Evolutionary conservation across 1,284 basidiomycete species (phyloP).

Genomic region (Ceratobasidium sp.): DNA sequence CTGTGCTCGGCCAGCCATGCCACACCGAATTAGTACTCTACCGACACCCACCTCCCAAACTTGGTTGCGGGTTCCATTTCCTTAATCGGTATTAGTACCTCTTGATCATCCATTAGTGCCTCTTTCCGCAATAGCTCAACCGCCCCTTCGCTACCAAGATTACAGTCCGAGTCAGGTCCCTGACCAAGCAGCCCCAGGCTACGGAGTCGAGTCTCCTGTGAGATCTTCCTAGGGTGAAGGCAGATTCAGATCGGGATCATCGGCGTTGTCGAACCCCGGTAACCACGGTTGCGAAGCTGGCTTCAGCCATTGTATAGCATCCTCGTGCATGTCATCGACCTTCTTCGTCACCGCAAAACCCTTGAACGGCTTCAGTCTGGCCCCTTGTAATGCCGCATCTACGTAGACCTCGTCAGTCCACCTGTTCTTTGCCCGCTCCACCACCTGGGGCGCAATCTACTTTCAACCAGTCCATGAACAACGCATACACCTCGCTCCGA

Average conservation of each 20-base stretch:
- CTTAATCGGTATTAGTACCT: neutral
- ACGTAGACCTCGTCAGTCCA: constrained; percentile 18
- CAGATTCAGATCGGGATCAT: constrained; percentile 21
- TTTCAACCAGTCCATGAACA: constrained; percentile 11
- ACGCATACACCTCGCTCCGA: constrained; percentile 18
- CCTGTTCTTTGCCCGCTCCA: neutral
- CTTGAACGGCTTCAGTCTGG: neutral
- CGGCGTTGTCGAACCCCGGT: constrained; percentile 32
- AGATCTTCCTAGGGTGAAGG: neutral
- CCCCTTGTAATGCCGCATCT: constrained; percentile 31
- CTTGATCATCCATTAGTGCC: neutral
- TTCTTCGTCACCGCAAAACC: neutral
- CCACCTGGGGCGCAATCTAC: constrained; percentile 17
- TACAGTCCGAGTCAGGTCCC: neutral
- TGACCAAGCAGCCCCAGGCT: constrained; percentile 6
- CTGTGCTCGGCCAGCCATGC: neutral
- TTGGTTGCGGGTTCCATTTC: neutral
- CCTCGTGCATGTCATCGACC: neutral
- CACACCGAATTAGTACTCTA: too few relatives aligned
- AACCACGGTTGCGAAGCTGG: constrained; percentile 8
- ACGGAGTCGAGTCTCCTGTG: constrained; percentile 29
- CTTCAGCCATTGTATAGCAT: constrained; percentile 24
- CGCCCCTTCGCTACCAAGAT: constrained; percentile 5
- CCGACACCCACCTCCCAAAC: neutral
- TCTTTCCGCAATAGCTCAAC: neutral